These are phyloP conservation scores for Rhizopus stolonifer DNA, from an alignment of 371 early-diverging fungal genomes.

Conservation along the genomic window DNA sequence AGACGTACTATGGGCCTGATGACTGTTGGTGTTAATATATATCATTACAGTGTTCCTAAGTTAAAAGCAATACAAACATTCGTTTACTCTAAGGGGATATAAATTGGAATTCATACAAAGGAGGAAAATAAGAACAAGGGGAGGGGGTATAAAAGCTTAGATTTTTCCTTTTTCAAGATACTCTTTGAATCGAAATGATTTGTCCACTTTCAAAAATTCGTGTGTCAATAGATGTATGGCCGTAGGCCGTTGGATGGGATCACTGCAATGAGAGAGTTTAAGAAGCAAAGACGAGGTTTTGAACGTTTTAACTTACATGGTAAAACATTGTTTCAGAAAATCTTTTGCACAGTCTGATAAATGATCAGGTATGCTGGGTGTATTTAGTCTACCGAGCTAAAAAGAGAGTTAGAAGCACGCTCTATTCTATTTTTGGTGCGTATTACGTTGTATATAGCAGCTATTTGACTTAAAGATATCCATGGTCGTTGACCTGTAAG, in stretches of 20 bases:
- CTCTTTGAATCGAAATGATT: conserved; percentile 50
- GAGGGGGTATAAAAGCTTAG: conserved; percentile 6
- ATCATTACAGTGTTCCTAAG: too few species aligned
- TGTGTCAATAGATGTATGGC: conserved; percentile 61
- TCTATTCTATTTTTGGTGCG: neutral
- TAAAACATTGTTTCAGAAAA: conserved; percentile 70
- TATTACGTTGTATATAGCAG: conserved; percentile 72
- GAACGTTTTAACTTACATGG: conserved; percentile 36
- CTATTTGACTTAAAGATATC: conserved; percentile 66
- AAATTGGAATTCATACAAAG: neutral
- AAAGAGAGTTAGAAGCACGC: neutral
- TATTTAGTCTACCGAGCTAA: conserved; percentile 48
- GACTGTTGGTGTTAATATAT: too few species aligned
- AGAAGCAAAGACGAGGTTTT: neutral
- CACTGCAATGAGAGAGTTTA: conserved; percentile 24
- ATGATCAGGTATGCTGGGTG: conserved; percentile 70
- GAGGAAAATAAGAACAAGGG: neutral
- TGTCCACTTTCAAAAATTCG: conserved; percentile 46
- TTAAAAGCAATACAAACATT: neutral
- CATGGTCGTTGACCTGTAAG: conserved; percentile 88
- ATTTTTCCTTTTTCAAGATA: conserved; percentile 32
- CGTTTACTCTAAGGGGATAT: neutral
- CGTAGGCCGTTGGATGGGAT: conserved; percentile 65
- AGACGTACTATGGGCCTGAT: too few species aligned
- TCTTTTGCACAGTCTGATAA: conserved; percentile 63